Percentiles rank a stretch among this genome's conserved stretches.
phyloP scores from a whole-genome alignment of 164 flowering plant species.

The Magnolia sinica region DNA sequence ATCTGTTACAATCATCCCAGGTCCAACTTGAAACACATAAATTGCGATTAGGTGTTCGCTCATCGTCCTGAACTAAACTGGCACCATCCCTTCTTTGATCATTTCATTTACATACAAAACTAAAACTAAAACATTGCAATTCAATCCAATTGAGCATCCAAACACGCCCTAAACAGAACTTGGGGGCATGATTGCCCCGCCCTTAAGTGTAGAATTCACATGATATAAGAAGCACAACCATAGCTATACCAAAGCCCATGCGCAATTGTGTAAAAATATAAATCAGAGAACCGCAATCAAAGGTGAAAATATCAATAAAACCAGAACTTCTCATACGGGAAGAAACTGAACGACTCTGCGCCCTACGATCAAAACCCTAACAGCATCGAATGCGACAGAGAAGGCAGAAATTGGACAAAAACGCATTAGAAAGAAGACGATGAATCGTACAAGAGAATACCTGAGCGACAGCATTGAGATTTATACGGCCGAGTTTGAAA shows the following conservation, averaged over 20 bases:
- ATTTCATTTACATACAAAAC: too few species aligned
- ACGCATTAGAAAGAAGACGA: not conserved
- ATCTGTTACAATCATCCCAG: too few species aligned
- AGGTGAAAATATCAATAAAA: not conserved
- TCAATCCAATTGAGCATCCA: not conserved
- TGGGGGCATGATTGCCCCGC: not conserved
- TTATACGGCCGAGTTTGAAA: slow-evolving; percentile 34
- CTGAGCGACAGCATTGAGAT: slow-evolving; percentile 34
- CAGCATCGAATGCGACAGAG: not conserved
- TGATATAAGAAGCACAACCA: too few species aligned
- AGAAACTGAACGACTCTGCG: not conserved
- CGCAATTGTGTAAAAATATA: not conserved
- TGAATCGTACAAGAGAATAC: slow-evolving; percentile 7
- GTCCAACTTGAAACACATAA: too few species aligned
- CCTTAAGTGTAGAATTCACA: too few species aligned
- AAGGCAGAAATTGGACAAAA: not conserved
- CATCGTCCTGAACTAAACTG: too few species aligned
- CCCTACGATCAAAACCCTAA: not conserved
- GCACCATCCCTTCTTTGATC: too few species aligned
- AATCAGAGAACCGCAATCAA: not conserved
- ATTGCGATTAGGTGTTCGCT: too few species aligned
- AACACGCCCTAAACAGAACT: not conserved
- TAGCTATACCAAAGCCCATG: not conserved
- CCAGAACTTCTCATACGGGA: not conserved
- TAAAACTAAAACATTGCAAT: not conserved